Conservation (phyloP, 345 rosid species). For the Draba incana region DNA sequence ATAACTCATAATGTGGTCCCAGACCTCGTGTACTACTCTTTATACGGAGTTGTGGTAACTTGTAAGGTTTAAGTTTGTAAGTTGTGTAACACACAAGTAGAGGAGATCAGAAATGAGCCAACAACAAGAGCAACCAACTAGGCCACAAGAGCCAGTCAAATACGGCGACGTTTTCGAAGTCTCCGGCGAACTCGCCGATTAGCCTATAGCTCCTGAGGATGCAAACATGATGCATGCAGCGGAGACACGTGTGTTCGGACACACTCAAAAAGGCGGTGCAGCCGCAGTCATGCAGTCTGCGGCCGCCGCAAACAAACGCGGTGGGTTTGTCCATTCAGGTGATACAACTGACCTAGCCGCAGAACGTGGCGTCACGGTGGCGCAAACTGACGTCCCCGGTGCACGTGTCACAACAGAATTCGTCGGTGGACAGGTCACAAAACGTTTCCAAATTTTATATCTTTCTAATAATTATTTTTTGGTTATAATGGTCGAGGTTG, state of each 20-base stretch:
- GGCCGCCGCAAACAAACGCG: slow-evolving; percentile 53
- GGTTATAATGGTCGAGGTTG: neutral
- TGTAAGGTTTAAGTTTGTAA: neutral
- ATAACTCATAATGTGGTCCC: neutral
- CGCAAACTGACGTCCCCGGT: slow-evolving; percentile 57
- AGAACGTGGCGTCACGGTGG: slow-evolving; percentile 56
- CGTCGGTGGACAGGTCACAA: slow-evolving; percentile 61
- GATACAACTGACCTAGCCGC: slow-evolving; percentile 48
- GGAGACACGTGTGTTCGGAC: slow-evolving; percentile 64
- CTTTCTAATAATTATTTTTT: no score
- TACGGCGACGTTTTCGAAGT: slow-evolving; percentile 67
- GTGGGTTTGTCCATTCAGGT: slow-evolving; percentile 54
- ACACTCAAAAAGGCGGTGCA: slow-evolving; percentile 61
- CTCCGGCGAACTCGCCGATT: slow-evolving; percentile 54
- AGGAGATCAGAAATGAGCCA: slow-evolving; percentile 56
- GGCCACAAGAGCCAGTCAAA: slow-evolving; percentile 53
- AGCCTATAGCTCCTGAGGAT: slow-evolving; percentile 62
- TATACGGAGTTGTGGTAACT: neutral
- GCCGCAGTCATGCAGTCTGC: slow-evolving; percentile 74
- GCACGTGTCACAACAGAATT: slow-evolving; percentile 60
- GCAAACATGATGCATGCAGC: slow-evolving; percentile 78
- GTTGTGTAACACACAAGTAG: no score
- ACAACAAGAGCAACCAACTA: slow-evolving; percentile 65
- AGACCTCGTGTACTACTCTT: slow-evolving; percentile 12
- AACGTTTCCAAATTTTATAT: neutral